Evolutionary conservation across 1,284 basidiomycete genomes (phyloP), one percentile per base, ranked within the genome.

Genomic region (Moesziomyces sp.): DNA sequence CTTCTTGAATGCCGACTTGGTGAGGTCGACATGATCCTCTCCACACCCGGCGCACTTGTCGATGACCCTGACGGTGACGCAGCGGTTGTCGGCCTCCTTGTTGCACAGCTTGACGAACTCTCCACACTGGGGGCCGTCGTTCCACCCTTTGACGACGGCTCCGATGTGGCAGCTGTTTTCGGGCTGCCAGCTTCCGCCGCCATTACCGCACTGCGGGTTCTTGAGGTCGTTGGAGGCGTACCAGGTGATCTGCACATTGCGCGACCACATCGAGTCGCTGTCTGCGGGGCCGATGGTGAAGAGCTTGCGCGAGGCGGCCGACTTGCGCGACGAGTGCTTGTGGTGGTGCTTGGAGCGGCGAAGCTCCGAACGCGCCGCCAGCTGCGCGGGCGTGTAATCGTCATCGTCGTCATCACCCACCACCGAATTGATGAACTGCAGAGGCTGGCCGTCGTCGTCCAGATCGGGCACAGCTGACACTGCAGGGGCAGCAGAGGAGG

Each of bases 101-200:
- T 81, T 80, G 75, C 81, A 80, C 21, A 79, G 71, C 57, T 81
- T 74, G 40, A 83, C 69, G 46, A 83, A 83, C 48, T 83, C 74
- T 24, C 81, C 81, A 46, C 81, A 83, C 57, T 74, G 52, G 3
- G 79, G 77, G 7, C 79, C 77, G 30, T 58, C 44, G 11, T 57
- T 35, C 76, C 79, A 82, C 26, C 61, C 35, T 34, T 68, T 71
- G 35, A 73, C 54, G 9, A 82, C 73, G 28, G 81, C 80, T 21
- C 79, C 81, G 47, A 83, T 79, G 72, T 82, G 81, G 53, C 62
- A 63, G 48, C 24, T 51, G 73, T 78, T 79, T 2, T 38, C 59
- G 34, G 81, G 81, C 45, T 78, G 70, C 80, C 80, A 83, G 16
- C 23, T 58, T 30, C 75, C 80, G 7, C 72, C 67, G 13, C 67